Conservation (phyloP, 345 rosid genomes). For the Cardamine chenopodiifolia region DNA sequence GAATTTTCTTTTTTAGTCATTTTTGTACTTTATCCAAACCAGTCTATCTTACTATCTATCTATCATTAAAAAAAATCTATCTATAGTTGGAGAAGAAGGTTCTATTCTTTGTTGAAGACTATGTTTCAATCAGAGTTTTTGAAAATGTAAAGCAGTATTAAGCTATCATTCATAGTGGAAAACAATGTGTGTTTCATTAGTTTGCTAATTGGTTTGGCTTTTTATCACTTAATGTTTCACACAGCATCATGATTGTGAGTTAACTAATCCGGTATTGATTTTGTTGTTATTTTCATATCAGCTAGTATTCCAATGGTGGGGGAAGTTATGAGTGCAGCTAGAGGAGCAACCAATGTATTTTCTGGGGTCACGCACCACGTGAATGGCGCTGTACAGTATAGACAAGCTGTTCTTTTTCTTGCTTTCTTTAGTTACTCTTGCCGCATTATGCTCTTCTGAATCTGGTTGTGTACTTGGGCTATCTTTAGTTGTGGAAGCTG, state of each 20-base stretch:
- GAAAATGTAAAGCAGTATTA: background rate
- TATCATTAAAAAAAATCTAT: too few species aligned
- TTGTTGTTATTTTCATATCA: constrained; percentile 31
- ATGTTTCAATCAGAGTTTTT: background rate
- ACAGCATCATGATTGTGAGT: background rate
- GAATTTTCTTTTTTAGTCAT: background rate
- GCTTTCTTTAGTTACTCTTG: background rate
- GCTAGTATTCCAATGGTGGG: constrained; percentile 82
- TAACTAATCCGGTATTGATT: background rate
- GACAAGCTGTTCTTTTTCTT: background rate
- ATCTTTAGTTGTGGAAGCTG: constrained; percentile 41
- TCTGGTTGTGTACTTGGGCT: constrained; percentile 6
- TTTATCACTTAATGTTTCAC: background rate
- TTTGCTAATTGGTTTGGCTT: constrained; percentile 10
- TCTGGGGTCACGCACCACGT: constrained; percentile 79
- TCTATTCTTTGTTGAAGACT: constrained; percentile 1
- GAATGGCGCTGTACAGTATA: constrained; percentile 61
- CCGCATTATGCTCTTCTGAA: constrained; percentile 17
- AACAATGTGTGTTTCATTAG: constrained; percentile 1
- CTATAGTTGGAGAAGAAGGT: background rate
- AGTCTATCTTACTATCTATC: too few species aligned
- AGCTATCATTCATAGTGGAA: background rate
- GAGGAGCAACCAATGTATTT: constrained; percentile 91
- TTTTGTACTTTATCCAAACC: background rate
- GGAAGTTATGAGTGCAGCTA: constrained; percentile 84